Percentiles rank a stretch among this genome's conserved stretches.
These are phyloP conservation scores for Geosmithia flava DNA, from an alignment of 2,329 filamentous ascomycete species.

Conservation along the genomic window DNA sequence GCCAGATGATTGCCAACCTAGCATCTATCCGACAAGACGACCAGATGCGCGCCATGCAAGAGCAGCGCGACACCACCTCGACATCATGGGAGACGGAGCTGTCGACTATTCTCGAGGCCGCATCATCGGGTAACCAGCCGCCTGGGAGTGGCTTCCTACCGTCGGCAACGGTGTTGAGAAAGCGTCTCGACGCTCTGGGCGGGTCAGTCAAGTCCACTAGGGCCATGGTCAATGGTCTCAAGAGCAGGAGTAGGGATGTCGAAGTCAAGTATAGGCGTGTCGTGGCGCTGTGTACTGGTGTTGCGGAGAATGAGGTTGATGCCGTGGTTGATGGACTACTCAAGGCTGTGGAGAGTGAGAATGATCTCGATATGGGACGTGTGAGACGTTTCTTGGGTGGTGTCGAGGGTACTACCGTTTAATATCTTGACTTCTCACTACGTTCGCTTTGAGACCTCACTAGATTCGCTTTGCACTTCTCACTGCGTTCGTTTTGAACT, in stretches of 20 bases:
- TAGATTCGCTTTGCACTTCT: not conserved
- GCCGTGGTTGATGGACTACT: slow-evolving; percentile 66
- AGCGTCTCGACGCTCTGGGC: slow-evolving; percentile 58
- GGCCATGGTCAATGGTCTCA: slow-evolving; percentile 56
- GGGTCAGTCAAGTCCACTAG: slow-evolving; percentile 55
- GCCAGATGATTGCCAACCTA: slow-evolving; percentile 68
- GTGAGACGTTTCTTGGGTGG: slow-evolving; percentile 70
- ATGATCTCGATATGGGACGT: slow-evolving; percentile 61
- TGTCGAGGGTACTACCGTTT: slow-evolving; percentile 43
- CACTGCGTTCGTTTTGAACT: no score
- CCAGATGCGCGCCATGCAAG: slow-evolving; percentile 32
- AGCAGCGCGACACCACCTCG: slow-evolving; percentile 14
- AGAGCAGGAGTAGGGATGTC: slow-evolving; percentile 69
- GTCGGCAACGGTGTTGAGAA: slow-evolving; percentile 46
- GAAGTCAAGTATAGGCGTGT: slow-evolving; percentile 83
- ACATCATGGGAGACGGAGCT: slow-evolving; percentile 44
- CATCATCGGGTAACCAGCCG: slow-evolving; percentile 15
- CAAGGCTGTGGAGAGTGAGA: slow-evolving; percentile 82
- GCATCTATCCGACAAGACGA: slow-evolving; percentile 56
- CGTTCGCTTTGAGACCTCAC: not conserved
- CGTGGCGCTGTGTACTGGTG: slow-evolving; percentile 74
- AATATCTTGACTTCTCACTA: not conserved
- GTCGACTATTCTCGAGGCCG: slow-evolving; percentile 30
- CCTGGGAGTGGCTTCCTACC: slow-evolving; percentile 34
- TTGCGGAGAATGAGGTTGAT: slow-evolving; percentile 69